Conservation (phyloP, 2,329 filamentous ascomycete genomes). For the Ceratocystis harringtonii region DNA sequence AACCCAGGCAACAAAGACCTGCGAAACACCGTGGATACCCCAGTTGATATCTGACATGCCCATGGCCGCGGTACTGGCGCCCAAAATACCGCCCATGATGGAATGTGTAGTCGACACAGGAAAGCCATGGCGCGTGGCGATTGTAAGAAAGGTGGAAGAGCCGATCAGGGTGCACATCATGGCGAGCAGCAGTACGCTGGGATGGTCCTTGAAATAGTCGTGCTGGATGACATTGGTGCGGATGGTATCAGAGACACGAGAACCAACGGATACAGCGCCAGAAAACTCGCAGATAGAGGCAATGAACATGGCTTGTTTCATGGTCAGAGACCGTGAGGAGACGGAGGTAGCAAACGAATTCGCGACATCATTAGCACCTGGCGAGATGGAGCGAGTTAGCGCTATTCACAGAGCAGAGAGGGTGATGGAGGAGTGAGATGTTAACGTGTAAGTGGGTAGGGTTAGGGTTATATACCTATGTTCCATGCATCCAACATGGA, state of each 20-base stretch:
- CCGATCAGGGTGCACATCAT: conserved; percentile 41
- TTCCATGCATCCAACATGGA: conserved; percentile 45
- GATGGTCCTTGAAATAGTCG: conserved; percentile 29
- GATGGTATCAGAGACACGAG: conserved; percentile 31
- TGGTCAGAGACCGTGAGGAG: conserved; percentile 32
- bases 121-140: conserved; percentile 36
- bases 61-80: conserved; percentile 26
- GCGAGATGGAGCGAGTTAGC: background rate
- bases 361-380: conserved; percentile 36
- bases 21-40: conserved; percentile 26
- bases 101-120: conserved; percentile 41
- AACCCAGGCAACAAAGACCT: conserved; percentile 28
- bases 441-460: background rate
- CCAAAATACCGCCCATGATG: conserved; percentile 31
- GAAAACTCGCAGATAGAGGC: conserved; percentile 31
- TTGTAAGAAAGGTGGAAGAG: conserved; percentile 36
- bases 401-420: background rate
- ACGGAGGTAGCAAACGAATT: conserved; percentile 35
- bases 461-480: conserved; percentile 29
- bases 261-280: conserved; percentile 29
- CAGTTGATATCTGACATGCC: conserved; percentile 27
- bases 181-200: conserved; percentile 35
- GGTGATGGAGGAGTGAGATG: background rate
- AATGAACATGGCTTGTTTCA: conserved; percentile 32
- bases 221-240: conserved; percentile 33